Percentiles rank a stretch among this genome's conserved stretches.
These are phyloP conservation scores for Aspergillus mulundensis DNA, from an alignment of 495 filamentous ascomycete genomes.

Conservation along the genomic window DNA sequence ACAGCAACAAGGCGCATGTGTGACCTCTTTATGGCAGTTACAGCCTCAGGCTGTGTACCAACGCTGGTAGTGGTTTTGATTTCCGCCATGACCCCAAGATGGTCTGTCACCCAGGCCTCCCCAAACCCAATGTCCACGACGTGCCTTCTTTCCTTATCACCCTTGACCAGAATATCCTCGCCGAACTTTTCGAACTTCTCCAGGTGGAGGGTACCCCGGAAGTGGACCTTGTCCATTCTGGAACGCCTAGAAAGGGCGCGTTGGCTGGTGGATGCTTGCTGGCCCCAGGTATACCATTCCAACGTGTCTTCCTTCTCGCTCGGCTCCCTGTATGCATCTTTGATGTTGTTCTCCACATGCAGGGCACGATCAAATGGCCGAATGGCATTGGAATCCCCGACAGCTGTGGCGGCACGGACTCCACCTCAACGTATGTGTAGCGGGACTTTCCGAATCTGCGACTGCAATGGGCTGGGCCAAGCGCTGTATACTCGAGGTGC, in stretches of 20 bases:
- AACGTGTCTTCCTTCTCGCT: constrained; percentile 6
- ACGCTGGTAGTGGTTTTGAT: too few relatives aligned
- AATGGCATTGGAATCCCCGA: constrained; percentile 13
- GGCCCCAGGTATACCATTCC: constrained; percentile 14
- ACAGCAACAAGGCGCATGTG: background rate
- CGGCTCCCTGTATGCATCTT: constrained; percentile 11
- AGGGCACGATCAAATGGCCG: constrained; percentile 9
- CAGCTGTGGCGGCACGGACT: background rate
- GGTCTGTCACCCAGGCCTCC: constrained; percentile 15
- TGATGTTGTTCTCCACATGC: constrained; percentile 5
- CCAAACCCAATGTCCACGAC: constrained; percentile 7
- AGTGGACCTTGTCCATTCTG: constrained; percentile 15
- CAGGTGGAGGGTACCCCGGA: background rate
- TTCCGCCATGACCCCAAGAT: constrained; percentile 12
- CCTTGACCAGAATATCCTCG: background rate
- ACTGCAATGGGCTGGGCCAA: constrained; percentile 8
- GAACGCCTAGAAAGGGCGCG: constrained; percentile 7
- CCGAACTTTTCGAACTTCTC: constrained; percentile 7
- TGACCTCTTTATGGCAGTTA: too few relatives aligned
- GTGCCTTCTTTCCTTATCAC: background rate
- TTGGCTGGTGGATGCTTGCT: constrained; percentile 5
- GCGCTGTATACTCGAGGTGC: constrained; percentile 9
- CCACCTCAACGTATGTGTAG: background rate
- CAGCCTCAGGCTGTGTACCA: too few relatives aligned
- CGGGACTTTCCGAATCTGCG: constrained; percentile 3